Base-by-base conservation (phyloP, 1,139 yeast species). In the Kurtzmaniella quercitrusa region DNA sequence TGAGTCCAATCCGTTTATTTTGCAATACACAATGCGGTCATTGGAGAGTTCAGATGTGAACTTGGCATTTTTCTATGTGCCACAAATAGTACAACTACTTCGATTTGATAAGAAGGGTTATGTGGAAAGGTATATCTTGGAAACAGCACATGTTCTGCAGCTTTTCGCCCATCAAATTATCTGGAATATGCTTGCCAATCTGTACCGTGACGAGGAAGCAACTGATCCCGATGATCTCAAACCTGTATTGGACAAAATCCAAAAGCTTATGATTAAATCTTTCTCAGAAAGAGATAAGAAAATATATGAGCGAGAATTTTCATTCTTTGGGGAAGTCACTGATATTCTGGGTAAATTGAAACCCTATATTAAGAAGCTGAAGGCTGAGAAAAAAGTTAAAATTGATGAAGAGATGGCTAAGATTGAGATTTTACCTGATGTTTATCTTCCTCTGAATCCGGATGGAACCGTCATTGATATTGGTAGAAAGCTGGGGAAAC, bases 141-240 rank as follows among this genome's bases (percentile, higher is more conserved):
- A 93, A 60, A 89, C 98, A 0, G 98, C 96, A 2, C 84, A 85
- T 57, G 87, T 90, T 18, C 85, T 95, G 33, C 95, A 87, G 55
- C 71, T 91, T 50, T 94, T 94, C 71, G 91, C 98, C 0, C 99
- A 94, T 63, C 99, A 94, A 65, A 91, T 94, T 51, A 89, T 94
- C 49, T 94, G 99, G 99, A 94, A 94, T 58, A 89, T 94, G 85
- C 68, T 86, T 56, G 98, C 99, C 1, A 94, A 94, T 60, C 80
- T 93, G 50, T 93, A 78, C 63, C 85, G 84, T 55, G 98, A 89
- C 60, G 98, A 93, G 57, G 95, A 89, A 23, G 83, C 86, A 1
- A 70, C 78, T 0, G 74, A 77, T 4, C 96, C 96, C 4, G 97
- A 93, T 64, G 71, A 79, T 0, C 71, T 93, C 52, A 91, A 93